These are phyloP conservation scores for Aureobasidium sp. DNA, from an alignment of 2,329 filamentous ascomycete species.

Conservation along the genomic window DNA sequence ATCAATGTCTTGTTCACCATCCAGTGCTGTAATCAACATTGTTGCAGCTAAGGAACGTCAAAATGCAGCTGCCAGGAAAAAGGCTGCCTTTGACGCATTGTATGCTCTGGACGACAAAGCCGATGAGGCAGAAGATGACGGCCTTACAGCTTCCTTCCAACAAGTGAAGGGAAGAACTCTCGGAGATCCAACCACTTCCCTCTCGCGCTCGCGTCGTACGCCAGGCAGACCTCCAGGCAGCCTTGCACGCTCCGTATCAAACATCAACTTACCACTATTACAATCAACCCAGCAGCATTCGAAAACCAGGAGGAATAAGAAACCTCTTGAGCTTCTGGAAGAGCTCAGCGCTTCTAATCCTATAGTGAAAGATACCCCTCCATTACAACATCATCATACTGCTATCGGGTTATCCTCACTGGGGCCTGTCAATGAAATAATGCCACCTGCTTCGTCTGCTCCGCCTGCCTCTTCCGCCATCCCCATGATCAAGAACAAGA, in stretches of 20 bases:
- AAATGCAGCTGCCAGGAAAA: slow-evolving; percentile 18
- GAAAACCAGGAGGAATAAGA: not conserved
- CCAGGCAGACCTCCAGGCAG: slow-evolving; percentile 1
- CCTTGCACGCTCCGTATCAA: slow-evolving; percentile 24
- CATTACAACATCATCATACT: slow-evolving; percentile 15
- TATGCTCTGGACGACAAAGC: slow-evolving; percentile 20
- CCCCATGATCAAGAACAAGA: slow-evolving; percentile 6
- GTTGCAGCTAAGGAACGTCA: not conserved
- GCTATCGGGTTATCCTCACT: not conserved
- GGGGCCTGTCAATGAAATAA: slow-evolving; percentile 3
- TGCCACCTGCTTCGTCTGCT: slow-evolving; percentile 18
- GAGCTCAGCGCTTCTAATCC: slow-evolving; percentile 1
- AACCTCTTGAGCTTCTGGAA: not conserved
- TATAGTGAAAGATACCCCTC: slow-evolving; percentile 10
- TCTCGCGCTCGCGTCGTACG: slow-evolving; percentile 4
- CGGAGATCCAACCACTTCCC: slow-evolving; percentile 11
- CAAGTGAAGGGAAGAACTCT: slow-evolving; percentile 17
- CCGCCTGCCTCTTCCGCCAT: slow-evolving; percentile 12
- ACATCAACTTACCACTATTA: not conserved
- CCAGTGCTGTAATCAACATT: slow-evolving; percentile 3
- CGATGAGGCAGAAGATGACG: slow-evolving; percentile 21
- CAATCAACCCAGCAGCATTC: not conserved
- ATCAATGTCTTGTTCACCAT: slow-evolving; percentile 4
- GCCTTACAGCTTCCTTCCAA: slow-evolving; percentile 20
- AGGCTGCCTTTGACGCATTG: slow-evolving; percentile 21